Evolutionary conservation across 2,329 filamentous ascomycete species (phyloP).

Genomic region (Penicillium aurantiogriseum): DNA sequence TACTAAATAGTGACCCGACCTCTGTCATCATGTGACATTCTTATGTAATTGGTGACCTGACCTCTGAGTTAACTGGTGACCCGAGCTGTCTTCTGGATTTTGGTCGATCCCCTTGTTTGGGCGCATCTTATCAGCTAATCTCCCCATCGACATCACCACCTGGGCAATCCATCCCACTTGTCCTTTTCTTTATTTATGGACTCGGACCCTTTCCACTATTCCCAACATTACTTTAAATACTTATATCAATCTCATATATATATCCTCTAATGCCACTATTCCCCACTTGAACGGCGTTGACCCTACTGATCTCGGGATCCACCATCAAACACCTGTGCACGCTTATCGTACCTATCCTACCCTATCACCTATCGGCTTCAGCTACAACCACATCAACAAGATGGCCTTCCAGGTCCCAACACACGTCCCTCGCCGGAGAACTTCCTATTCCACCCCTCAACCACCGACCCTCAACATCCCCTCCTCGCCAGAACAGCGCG

Average conservation of each 20-base stretch:
- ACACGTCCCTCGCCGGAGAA: conserved; percentile 36
- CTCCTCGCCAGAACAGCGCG: conserved; percentile 39
- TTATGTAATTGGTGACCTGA: no score
- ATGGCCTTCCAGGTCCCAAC: conserved; percentile 43
- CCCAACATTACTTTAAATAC: neutral
- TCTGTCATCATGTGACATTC: no score
- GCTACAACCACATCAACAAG: conserved; percentile 2
- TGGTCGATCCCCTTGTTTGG: neutral
- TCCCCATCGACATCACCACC: neutral
- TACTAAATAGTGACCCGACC: no score
- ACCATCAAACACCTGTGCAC: neutral
- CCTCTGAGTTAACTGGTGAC: no score
- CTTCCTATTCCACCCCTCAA: conserved; percentile 33
- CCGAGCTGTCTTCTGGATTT: no score
- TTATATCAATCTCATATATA: neutral
- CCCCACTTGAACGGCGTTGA: neutral
- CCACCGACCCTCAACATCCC: conserved; percentile 30
- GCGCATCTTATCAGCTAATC: conserved; percentile 5
- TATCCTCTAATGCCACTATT: neutral
- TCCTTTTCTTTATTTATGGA: neutral
- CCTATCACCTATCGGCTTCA: conserved; percentile 5
- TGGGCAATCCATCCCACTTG: neutral
- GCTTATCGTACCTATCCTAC: conserved; percentile 10
- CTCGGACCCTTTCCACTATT: neutral
- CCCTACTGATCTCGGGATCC: neutral